Conservation (phyloP, 208 protist species). For the Porcisia hertigi region DNA sequence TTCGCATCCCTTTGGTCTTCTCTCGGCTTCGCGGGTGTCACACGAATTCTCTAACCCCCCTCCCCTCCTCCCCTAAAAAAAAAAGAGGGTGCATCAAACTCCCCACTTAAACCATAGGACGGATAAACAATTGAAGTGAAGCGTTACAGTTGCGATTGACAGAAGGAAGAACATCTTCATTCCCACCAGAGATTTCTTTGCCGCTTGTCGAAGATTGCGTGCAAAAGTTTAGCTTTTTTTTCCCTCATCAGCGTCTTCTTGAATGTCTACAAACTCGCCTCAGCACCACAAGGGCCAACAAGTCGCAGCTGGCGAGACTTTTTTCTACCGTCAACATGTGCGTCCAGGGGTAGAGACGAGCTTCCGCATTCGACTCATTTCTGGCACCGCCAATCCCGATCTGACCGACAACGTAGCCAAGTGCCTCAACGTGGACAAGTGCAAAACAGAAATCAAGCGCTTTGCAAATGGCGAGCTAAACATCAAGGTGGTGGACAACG, state of each 20-base stretch:
- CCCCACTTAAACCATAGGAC: not conserved
- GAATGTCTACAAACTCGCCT: conserved; percentile 21
- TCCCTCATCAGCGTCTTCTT: not conserved
- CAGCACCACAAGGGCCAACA: conserved; percentile 51
- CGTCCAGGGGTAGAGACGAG: conserved; percentile 80
- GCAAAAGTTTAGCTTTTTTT: not conserved
- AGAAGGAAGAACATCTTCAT: not conserved
- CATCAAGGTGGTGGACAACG: conserved; percentile 94
- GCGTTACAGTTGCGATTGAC: not conserved
- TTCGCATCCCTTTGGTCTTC: not conserved
- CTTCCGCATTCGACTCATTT: conserved; percentile 87
- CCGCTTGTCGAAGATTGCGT: not conserved
- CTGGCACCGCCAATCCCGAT: conserved; percentile 81
- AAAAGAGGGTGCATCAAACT: not conserved
- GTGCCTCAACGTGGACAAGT: conserved; percentile 78
- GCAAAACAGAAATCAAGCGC: conserved; percentile 77
- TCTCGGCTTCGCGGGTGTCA: not conserved
- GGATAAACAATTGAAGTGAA: not conserved
- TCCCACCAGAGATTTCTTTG: no score
- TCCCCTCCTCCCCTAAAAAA: not conserved
- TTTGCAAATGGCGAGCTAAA: conserved; percentile 93
- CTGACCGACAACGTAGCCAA: conserved; percentile 83
- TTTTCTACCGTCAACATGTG: conserved; percentile 81
- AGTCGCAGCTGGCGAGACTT: conserved; percentile 76
- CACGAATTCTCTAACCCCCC: not conserved